Evolutionary conservation across 129 eudicot genomes (phyloP), one percentile per base, ranked within the genome.

Genomic region (Chrysanthemum lavandulifolium): DNA sequence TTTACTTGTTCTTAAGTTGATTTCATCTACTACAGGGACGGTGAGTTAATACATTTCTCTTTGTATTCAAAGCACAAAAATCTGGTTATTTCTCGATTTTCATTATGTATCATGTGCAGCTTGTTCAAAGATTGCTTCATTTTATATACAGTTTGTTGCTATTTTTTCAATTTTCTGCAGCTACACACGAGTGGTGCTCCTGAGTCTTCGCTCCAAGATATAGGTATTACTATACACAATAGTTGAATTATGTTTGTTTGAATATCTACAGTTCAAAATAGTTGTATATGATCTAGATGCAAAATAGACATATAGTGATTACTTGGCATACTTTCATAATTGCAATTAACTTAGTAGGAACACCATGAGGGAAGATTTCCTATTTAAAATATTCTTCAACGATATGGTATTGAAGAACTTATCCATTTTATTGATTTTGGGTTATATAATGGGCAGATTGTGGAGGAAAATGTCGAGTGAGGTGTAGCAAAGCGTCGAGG

Each of bases 401-500:
- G 8, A 55, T 2, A 25, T 61, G 61, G 63, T 48, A 21, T 10
- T 63, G 40, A 4, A 4, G 40, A 33, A 36, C 43, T 36, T 36
- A 6, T 36, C 1, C 43, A 36, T 33, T 3, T 36, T 36, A 36
- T 36, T 36, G 43, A 29, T 61, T 13, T 62, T 7, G 52, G 13
- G 52, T 15, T 23, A 61, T 55, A 56, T 18, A 36, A 27, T 14
- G 67, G 45, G 69, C 76, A 84, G 85, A 80, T 69, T 84, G 88
- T 48, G 55, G 78, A 33, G 72, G 31, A 36, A 75, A 57, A 62
- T 84, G 88, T 66, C 51, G 6, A 2, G 45, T 13, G 10, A 74
- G 88, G 66, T 84, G 82, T 52, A 77, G 77, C 76, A 23, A 69
- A 12, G 65, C 79, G 9, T 80, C 72, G 3, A 59, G 77, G 73